Evolutionary conservation across 441 rosid genomes (phyloP), one percentile per base, ranked within the genome.

Genomic region (Erysimum pusillum): DNA sequence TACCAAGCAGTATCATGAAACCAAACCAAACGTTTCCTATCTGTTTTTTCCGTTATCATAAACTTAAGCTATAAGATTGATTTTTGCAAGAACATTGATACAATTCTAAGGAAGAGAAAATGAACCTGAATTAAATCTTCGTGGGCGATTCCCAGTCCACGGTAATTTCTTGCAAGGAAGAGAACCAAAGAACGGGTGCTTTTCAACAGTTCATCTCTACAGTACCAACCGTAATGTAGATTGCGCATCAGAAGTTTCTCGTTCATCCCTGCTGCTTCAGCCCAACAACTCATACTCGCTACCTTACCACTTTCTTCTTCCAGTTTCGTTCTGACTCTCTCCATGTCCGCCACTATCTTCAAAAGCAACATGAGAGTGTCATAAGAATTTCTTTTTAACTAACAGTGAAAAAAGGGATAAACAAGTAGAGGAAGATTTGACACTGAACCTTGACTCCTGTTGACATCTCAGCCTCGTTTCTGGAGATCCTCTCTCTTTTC

Each of bases 111-210:
- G 20, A 11, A 71, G 48, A 44, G 34, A 41, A 74, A 49, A 72
- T 81, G 44, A 76, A 91, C 97, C 98, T 87, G 97, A 71, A 90
- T 79, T 53, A 93, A 75, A 84, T 91, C 97, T 75, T 91, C 88
- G 51, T 79, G 75, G 15, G 89, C 88, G 59, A 93, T 76, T 71
- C 91, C 91, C 34, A 85, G 74, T 57, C 94, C 92, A 78, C 88
- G 85, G 74, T 93, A 93, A 79, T 85, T 90, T 85, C 94, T 85
- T 34, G 98, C 86, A 75, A 93, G 83, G 79, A 70, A 93, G 38
- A 90, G 68, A 77, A 93, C 94, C 62, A 91, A 77, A 49, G 91
- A 79, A 74, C 85, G 85, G 34, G 91, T 80, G 75, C 92, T 89
- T 82, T 81, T 83, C 60, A 93, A 58, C 63, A 93, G 84, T 83